These are phyloP conservation scores for Beverwykella pulmonaria DNA, from an alignment of 495 filamentous ascomycete species.

Conservation along the genomic window DNA sequence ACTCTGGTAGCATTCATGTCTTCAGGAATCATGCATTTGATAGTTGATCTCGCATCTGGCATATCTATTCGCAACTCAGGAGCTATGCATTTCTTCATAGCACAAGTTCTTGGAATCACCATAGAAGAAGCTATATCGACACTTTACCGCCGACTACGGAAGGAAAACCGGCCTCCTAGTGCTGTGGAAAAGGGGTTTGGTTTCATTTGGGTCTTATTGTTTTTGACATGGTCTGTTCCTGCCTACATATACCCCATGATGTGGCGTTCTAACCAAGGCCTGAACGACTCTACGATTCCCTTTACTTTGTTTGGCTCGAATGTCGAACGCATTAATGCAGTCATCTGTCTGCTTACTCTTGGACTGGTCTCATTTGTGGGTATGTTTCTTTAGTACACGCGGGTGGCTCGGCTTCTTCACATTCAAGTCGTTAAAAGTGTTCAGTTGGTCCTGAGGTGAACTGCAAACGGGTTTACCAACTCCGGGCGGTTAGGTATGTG, in stretches of 20 bases:
- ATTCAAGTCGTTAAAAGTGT: no score
- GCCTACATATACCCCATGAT: slow-evolving; percentile 13
- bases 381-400: neutral
- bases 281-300: slow-evolving; percentile 14
- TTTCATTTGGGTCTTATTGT: slow-evolving; percentile 2
- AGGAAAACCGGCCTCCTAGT: neutral
- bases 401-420: neutral
- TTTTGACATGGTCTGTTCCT: slow-evolving; percentile 8
- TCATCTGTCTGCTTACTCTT: no score
- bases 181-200: neutral
- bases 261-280: neutral
- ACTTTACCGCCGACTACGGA: neutral
- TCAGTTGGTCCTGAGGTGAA: no score
- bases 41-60: slow-evolving; percentile 36
- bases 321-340: neutral
- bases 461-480: no score
- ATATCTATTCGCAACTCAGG: slow-evolving; percentile 33
- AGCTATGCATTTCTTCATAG: slow-evolving; percentile 43
- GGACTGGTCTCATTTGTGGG: neutral
- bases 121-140: slow-evolving; percentile 38
- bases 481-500: no score
- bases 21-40: slow-evolving; percentile 43
- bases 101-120: slow-evolving; percentile 43
- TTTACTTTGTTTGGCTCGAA: neutral
- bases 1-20: slow-evolving; percentile 45